Base-by-base conservation (phyloP, 164 flowering plant species). In the Houttuynia cordata region DNA sequence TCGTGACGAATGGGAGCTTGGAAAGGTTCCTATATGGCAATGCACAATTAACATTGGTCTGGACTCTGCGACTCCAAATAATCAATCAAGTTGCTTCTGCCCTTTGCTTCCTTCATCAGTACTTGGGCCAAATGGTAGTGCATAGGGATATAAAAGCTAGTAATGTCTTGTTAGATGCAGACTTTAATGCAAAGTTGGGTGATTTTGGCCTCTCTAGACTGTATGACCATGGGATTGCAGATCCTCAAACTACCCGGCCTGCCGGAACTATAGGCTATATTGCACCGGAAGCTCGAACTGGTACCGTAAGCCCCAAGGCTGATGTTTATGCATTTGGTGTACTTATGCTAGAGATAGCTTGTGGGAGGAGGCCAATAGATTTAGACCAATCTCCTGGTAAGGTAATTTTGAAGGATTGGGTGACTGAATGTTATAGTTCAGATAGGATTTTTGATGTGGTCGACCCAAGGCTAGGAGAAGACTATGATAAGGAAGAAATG, bases 121-220 rank as follows among this genome's bases (percentile, higher is more conserved):
- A 78, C 14, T 83, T 76, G 68, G 86, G 80, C 34, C 84, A 85
- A 63, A 71, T 75, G 4, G 85, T 85, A 51, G 66, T 85, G 54
- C 91, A 85, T 56, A 66, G 91, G 34, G 91, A 85, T 61, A 64
- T 85, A 10, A 85, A 85, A 61, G 83, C 88, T 0, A 77, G 84
- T 62, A 85, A 83, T 56, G 80, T 85, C 15, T 67, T 85, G 24
- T 56, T 85, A 3, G 91, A 83, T 60, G 53, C 25, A 17, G 83
- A 85, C 23, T 51, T 83, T 14, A 84, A 83, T 60, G 89, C 69
- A 13, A 64, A 70, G 10, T 54, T 74, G 10, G 72, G 77, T 7
- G 77, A 74, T 59, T 74, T 70, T 56, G 77, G 74, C 15, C 63
- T 85, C 4, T 87, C 91, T 0, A 73, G 75, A 50, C 60, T 83